phyloP scores from a whole-genome alignment of 2,329 filamentous ascomycete genomes.

The Lasiodiplodia hormozganensis region DNA sequence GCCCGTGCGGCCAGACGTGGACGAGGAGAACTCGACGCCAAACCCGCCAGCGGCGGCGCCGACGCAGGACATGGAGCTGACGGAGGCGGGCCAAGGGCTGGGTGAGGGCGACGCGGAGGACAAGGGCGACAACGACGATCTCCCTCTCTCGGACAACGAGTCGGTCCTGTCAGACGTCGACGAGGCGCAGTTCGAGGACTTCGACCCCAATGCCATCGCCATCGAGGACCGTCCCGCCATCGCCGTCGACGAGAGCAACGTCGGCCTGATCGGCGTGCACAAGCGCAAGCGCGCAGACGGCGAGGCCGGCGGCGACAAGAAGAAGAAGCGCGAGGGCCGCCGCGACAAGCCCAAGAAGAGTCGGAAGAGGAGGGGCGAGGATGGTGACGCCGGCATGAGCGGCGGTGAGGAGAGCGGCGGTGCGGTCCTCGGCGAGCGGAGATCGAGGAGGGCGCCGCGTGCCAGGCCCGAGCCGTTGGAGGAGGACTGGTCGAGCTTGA shows the following conservation, averaged over 20 bases:
- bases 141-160: conserved; percentile 62
- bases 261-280: conserved; percentile 67
- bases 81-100: conserved; percentile 47
- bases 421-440: conserved; percentile 52
- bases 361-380: conserved; percentile 57
- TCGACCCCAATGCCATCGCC: conserved; percentile 66
- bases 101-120: conserved; percentile 46
- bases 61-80: conserved; percentile 54
- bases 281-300: conserved; percentile 69
- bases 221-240: conserved; percentile 66
- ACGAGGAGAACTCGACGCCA: conserved; percentile 56
- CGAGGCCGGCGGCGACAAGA: conserved; percentile 63
- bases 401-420: conserved; percentile 32
- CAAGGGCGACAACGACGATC: conserved; percentile 41
- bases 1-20: conserved; percentile 54
- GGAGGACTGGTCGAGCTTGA: conserved; percentile 78
- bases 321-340: conserved; percentile 72
- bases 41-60: conserved; percentile 53
- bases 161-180: conserved; percentile 70
- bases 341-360: conserved; percentile 61
- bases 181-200: conserved; percentile 70
- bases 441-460: conserved; percentile 54
- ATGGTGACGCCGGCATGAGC: conserved; percentile 42
- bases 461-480: conserved; percentile 51
- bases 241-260: conserved; percentile 66